phyloP scores from a whole-genome alignment of 352 stramenopile species.

The Globisporangium barbulae region DNA sequence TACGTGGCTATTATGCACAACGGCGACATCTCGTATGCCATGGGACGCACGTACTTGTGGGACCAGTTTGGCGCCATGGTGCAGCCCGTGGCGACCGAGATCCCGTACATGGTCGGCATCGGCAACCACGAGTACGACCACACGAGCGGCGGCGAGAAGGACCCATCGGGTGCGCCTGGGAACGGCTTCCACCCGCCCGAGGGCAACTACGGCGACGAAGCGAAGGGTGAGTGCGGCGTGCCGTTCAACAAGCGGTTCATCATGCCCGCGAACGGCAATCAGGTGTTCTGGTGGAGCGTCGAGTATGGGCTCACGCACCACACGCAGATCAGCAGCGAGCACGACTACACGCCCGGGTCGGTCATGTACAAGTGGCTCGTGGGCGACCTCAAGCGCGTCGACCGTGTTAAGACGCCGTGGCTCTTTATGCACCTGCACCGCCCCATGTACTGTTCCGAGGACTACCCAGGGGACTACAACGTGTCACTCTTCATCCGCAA shows the following conservation, averaged over 20 bases:
- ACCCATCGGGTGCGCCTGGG: slow-evolving; percentile 41
- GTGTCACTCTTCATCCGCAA: slow-evolving; percentile 78
- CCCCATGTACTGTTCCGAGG: slow-evolving; percentile 87
- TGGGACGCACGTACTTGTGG: slow-evolving; percentile 53
- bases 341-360: slow-evolving; percentile 82
- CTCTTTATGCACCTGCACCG: slow-evolving; percentile 89
- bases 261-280: slow-evolving; percentile 52
- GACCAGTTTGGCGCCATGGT: slow-evolving; percentile 72
- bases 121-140: slow-evolving; percentile 68
- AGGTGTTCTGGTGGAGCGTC: slow-evolving; percentile 90
- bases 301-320: slow-evolving; percentile 86
- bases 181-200: slow-evolving; percentile 50
- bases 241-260: slow-evolving; percentile 55
- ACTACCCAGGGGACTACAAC: slow-evolving; percentile 48
- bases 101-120: slow-evolving; percentile 66
- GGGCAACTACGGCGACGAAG: slow-evolving; percentile 64
- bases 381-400: slow-evolving; percentile 71
- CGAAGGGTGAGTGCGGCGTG: slow-evolving; percentile 55
- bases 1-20: slow-evolving; percentile 62
- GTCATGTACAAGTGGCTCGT: slow-evolving; percentile 89
- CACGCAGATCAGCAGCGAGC: slow-evolving; percentile 90
- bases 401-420: slow-evolving; percentile 89
- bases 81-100: slow-evolving; percentile 40
- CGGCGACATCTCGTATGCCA: slow-evolving; percentile 73
- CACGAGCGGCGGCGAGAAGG: slow-evolving; percentile 38